phyloP scores from a whole-genome alignment of 2,329 filamentous ascomycete genomes.

The Talaromyces verruculosus region DNA sequence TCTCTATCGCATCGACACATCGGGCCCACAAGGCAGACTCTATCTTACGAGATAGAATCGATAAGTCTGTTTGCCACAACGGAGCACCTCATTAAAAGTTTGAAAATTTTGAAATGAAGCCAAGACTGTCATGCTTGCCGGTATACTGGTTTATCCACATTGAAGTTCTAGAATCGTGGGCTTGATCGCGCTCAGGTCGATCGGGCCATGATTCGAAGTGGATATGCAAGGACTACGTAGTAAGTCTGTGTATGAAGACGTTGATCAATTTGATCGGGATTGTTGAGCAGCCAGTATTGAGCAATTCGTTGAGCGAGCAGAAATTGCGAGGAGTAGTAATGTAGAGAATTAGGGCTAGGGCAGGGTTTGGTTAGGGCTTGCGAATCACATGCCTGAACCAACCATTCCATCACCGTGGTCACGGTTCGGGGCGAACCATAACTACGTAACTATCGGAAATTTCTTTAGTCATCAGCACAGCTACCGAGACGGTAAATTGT shows the following conservation, averaged over 20 bases:
- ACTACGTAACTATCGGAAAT: no score
- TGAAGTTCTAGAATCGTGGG: slow-evolving; percentile 2
- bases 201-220: neutral
- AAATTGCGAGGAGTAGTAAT: no score
- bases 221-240: neutral
- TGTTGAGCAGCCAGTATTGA: neutral
- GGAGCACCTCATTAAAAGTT: neutral
- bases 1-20: neutral
- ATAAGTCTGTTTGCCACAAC: neutral
- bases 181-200: neutral
- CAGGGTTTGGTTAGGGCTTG: slow-evolving; percentile 1
- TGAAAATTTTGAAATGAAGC: slow-evolving; percentile 5
- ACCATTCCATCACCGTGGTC: neutral
- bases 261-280: neutral
- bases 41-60: neutral
- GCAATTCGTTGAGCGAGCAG: neutral
- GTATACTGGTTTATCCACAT: neutral
- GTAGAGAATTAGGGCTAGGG: neutral
- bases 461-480: slow-evolving; percentile 3
- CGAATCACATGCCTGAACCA: neutral
- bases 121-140: neutral
- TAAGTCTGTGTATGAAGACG: neutral
- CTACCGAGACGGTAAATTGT: neutral
- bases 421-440: slow-evolving; percentile 13
- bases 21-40: neutral